Conservation (phyloP, 2,329 filamentous ascomycete genomes). For the Pseudogymnoascus verrucosus region DNA sequence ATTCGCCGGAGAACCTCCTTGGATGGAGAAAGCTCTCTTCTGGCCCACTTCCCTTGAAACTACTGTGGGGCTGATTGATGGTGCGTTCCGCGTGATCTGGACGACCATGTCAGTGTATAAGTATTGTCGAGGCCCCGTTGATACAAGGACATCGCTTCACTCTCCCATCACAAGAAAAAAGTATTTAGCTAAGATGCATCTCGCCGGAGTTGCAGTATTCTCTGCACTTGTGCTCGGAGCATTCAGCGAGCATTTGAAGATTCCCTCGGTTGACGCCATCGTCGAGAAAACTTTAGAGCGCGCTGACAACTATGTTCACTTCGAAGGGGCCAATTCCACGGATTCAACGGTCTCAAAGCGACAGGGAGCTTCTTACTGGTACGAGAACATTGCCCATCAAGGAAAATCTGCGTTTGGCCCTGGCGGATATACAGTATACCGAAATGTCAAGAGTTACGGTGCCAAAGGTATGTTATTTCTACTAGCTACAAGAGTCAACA, state of each 20-base stretch:
- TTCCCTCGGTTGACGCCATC: background rate
- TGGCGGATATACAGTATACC: slow-evolving; percentile 17
- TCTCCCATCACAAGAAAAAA: background rate
- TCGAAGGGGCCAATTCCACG: background rate
- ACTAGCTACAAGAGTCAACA: too few relatives aligned
- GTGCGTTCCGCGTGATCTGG: too few relatives aligned
- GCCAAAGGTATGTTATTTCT: slow-evolving; percentile 23
- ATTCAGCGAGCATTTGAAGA: background rate
- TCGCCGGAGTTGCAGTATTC: background rate
- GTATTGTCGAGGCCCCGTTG: too few relatives aligned
- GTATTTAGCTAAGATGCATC: background rate
- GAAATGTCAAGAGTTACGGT: slow-evolving; percentile 19
- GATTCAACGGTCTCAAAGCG: background rate
- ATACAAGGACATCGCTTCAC: too few relatives aligned
- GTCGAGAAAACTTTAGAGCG: background rate
- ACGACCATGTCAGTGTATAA: too few relatives aligned
- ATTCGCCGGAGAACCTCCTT: too few relatives aligned
- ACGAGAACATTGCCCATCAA: slow-evolving; percentile 19
- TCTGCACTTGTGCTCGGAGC: background rate
- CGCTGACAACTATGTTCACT: background rate
- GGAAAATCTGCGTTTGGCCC: slow-evolving; percentile 18
- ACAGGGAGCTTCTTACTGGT: slow-evolving; percentile 18
- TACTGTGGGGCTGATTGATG: too few relatives aligned
- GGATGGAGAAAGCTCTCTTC: too few relatives aligned
- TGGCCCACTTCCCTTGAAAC: too few relatives aligned